Base-by-base conservation (phyloP, 129 eudicot genomes). In the Pseudognaphalium luteoalbum region DNA sequence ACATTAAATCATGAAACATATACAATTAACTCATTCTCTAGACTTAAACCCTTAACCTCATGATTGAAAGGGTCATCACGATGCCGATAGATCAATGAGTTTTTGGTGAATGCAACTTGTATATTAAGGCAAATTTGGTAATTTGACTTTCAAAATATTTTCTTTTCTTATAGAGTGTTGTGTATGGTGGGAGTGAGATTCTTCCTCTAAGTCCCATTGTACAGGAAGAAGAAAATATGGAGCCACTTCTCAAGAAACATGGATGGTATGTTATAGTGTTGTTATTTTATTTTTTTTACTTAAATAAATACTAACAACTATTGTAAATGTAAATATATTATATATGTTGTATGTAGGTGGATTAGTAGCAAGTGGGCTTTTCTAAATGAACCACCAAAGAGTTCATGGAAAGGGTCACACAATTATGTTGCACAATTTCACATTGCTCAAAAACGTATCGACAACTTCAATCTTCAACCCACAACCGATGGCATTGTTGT, bases 341-440 rank as follows among this genome's bases (percentile, higher is more conserved):
- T 17, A 15, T 68, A 6, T 56, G 14, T n/a, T 30, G 3, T 44
- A 57, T 12, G 11, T 1, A 80, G 83, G 83, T 80, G 83, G 83
- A 80, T 80, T 68, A 80, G 75, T 67, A 80, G 83, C 73, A 80
- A 66, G 54, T 80, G 83, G 83, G 83, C 79, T 37, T 80, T 80
- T 73, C 21, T 80, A 44, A 80, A 80, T 33, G 75, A 80, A 66
- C 79, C 83, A 65, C 83, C 83, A 7, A 56, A 80, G n/a, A 39
- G 7, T n/a, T 54, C 79, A 73, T 29, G 29, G 17, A 9, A 80
- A 14, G 22, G 75, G 58, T 20, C 83, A 44, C 54, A 67, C 63
- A 80, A 57, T 57, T 80, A 80, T 41, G 60, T 66, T 66, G 75
- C 83, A 66, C 83, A 80, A 57, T 66, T 80, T 73, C 79, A 80